phyloP scores from a whole-genome alignment of 202 grass and related monocot species.

The Saccharum hybrid region DNA sequence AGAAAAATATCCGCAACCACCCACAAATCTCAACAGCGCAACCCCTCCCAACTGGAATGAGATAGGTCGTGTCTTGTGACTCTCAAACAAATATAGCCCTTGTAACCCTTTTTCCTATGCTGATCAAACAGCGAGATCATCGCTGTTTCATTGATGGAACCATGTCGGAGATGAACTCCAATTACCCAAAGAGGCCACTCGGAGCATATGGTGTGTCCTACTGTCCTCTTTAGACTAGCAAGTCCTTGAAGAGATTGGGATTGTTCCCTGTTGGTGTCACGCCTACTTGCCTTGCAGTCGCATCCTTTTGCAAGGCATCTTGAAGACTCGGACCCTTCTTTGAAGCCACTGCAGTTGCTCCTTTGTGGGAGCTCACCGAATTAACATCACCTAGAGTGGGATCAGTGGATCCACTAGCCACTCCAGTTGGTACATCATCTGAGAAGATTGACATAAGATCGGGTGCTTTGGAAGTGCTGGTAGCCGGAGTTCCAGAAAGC shows the following conservation, averaged over 20 bases:
- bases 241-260: slow-evolving; percentile 92
- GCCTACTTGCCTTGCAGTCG: slow-evolving; percentile 80
- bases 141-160: slow-evolving; percentile 9
- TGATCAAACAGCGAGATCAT: slow-evolving; percentile 40
- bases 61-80: slow-evolving; percentile 40
- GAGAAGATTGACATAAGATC: slow-evolving; percentile 80
- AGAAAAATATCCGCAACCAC: slow-evolving; percentile 39
- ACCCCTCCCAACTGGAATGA: slow-evolving; percentile 5
- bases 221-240: slow-evolving; percentile 62
- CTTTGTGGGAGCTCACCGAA: slow-evolving; percentile 42
- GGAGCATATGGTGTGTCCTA: background rate
- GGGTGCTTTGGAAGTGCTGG: slow-evolving; percentile 51
- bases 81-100: slow-evolving; percentile 43
- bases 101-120: slow-evolving; percentile 14
- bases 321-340: slow-evolving; percentile 83
- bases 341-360: slow-evolving; percentile 31
- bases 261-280: slow-evolving; percentile 88
- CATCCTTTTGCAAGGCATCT: slow-evolving; percentile 84
- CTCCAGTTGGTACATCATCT: slow-evolving; percentile 49
- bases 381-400: slow-evolving; percentile 27
- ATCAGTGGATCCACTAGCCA: slow-evolving; percentile 41
- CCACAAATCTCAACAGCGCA: slow-evolving; percentile 34
- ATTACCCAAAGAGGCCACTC: slow-evolving; percentile 22
- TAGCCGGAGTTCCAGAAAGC: slow-evolving; percentile 38
- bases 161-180: background rate